Evolutionary conservation across 2,329 filamentous ascomycete species (phyloP), one percentile per base, ranked within the genome.

Genomic region (Tolypocladium paradoxum): DNA sequence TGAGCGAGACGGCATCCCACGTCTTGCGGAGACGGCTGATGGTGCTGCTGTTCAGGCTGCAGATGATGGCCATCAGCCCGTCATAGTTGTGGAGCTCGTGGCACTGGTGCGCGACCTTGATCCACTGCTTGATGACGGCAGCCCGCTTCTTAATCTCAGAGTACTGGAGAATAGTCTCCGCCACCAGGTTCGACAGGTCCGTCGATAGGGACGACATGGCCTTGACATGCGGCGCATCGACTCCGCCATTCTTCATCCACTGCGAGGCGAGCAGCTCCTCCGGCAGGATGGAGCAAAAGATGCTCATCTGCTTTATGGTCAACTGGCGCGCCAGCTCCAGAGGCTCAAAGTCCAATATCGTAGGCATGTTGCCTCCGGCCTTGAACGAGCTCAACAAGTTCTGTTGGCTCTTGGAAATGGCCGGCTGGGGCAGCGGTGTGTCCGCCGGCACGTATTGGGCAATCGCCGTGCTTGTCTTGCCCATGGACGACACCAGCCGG

Each of bases 61-160:
- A 96, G 63, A 96, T 90, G 61, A 99, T 96, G 8, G 93, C 90
- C 90, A 97, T 96, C 12, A 99, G 74, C 0, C 90, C 89, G 65
- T 99, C 92, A 62, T 96, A 99, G 72, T 99, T 99, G 73, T 93
- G 87, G 29, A 97, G 78, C 63, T 93, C 88, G 6, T 95, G 75
- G 59, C 90, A 95, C 62, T 88, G 88, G 61, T 87, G 80, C 1
- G 89, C 90, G 60, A 97, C 84, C 76, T 97, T 99, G 67, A 96
- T 88, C 93, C 93, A 99, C 62, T 97, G 91, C 74, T 99, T 97
- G 73, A 99, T 93, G 51, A 90, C 82, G 2, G 81, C 74, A 1
- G 93, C 92, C 29, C 93, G 83, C 74, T 92, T 95, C 79, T 97
- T 97, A 29, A 87, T 84, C 66, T 97, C 93, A n/a, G 88, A 80